Percentiles rank a stretch among this genome's conserved stretches.
phyloP scores from a whole-genome alignment of 345 rosid species.

The Viola odorata region DNA sequence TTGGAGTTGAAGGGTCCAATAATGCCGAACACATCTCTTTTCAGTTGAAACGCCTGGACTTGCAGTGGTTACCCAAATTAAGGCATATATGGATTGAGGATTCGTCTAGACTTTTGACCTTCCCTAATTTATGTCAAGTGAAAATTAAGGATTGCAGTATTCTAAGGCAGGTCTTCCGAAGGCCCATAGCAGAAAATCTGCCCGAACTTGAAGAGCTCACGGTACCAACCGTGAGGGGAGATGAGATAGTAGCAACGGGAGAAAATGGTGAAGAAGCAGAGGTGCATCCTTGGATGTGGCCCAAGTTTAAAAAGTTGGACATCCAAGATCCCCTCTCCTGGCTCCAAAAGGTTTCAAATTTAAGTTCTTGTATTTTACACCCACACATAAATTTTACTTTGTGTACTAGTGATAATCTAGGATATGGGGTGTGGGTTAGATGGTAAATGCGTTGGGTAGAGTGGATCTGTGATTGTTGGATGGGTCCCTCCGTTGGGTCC shows the following conservation, averaged over 20 bases:
- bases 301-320: background rate
- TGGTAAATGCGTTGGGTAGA: too few species aligned
- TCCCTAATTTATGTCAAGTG: background rate
- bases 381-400: too few species aligned
- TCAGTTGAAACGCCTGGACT: background rate
- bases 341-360: background rate
- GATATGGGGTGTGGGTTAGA: too few species aligned
- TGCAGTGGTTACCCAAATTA: background rate
- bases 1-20: background rate
- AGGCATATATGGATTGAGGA: slow-evolving; percentile 15
- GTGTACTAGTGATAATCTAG: background rate
- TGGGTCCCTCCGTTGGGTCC: too few species aligned
- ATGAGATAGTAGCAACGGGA: slow-evolving; percentile 13
- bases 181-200: slow-evolving; percentile 4
- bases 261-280: background rate
- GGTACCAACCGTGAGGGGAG: slow-evolving; percentile 8
- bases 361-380: too few species aligned
- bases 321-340: too few species aligned
- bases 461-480: too few species aligned
- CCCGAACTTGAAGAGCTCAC: slow-evolving; percentile 9
- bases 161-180: slow-evolving; percentile 12
- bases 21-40: background rate
- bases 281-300: background rate
- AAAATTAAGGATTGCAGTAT: background rate
- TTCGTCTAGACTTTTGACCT: slow-evolving; percentile 8